Conservation (phyloP, 352 stramenopile genomes). For the Salisapilia sapeloensis region DNA sequence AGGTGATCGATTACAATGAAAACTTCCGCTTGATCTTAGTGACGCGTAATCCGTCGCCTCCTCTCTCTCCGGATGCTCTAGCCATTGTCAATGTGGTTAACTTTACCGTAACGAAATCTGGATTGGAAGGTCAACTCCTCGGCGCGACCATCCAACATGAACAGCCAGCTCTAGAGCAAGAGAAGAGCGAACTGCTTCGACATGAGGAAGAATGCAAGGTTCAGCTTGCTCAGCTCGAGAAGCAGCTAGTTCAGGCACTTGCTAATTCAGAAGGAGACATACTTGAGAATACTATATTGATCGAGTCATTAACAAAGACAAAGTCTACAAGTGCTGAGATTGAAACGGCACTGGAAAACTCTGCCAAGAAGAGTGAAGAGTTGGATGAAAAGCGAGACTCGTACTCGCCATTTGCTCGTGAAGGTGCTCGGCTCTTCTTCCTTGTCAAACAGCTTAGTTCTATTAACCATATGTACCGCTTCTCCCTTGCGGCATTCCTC, state of each 20-base stretch:
- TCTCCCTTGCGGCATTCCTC: constrained; percentile 85
- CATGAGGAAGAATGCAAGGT: constrained; percentile 93
- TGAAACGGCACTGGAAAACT: constrained; percentile 74
- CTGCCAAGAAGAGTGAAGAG: constrained; percentile 77
- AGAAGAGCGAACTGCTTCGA: constrained; percentile 83
- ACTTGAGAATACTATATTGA: constrained; percentile 87
- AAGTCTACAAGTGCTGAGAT: constrained; percentile 89
- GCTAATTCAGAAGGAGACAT: constrained; percentile 91
- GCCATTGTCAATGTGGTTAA: constrained; percentile 89
- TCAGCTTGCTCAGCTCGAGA: constrained; percentile 85
- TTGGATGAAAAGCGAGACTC: constrained; percentile 86
- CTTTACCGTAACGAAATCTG: constrained; percentile 90
- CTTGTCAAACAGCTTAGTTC: constrained; percentile 79
- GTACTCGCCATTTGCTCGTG: constrained; percentile 80
- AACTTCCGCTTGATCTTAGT: constrained; percentile 87
- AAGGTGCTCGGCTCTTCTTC: constrained; percentile 89
- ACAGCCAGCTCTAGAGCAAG: constrained; percentile 85
- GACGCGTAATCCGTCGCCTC: constrained; percentile 80
- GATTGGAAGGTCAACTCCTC: constrained; percentile 87
- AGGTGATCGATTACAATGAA: constrained; percentile 90
- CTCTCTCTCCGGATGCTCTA: constrained; percentile 73
- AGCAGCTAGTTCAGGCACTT: constrained; percentile 85
- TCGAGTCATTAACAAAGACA: constrained; percentile 88
- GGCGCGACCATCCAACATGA: constrained; percentile 90
- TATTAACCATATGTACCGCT: constrained; percentile 93